Conservation (phyloP, 163 green algal species). For the Scenedesmus sp. region DNA sequence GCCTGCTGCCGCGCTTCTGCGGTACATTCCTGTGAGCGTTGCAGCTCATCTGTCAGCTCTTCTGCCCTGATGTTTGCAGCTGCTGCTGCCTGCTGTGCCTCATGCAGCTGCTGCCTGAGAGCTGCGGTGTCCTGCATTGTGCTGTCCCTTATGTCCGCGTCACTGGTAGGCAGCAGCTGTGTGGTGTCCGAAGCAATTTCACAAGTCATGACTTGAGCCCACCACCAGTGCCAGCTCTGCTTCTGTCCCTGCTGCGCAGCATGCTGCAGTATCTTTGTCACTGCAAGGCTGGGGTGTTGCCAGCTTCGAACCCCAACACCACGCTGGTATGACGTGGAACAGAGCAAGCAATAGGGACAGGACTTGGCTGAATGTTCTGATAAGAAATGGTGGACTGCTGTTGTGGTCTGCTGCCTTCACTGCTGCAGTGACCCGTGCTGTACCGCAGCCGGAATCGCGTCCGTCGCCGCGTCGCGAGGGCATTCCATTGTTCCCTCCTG, state of each 20-base stretch:
- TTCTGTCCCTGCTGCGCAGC: neutral
- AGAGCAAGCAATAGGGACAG: neutral
- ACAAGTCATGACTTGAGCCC: neutral
- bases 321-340: neutral
- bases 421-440: neutral
- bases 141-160: neutral
- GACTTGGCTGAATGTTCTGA: neutral
- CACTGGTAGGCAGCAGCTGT: neutral
- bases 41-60: neutral
- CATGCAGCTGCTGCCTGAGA: neutral
- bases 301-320: neutral
- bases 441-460: neutral
- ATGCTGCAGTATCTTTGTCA: neutral
- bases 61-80: neutral
- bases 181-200: neutral
- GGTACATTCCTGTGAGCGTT: neutral
- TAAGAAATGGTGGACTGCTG: neutral
- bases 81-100: neutral
- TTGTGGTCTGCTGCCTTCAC: neutral
- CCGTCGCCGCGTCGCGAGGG: neutral
- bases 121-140: neutral
- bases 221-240: neutral
- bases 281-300: neutral
- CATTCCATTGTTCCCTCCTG: neutral
- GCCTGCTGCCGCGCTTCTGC: neutral